phyloP scores from a whole-genome alignment of 169 alveolate genomes.

The Sarcocystis neurona region DNA sequence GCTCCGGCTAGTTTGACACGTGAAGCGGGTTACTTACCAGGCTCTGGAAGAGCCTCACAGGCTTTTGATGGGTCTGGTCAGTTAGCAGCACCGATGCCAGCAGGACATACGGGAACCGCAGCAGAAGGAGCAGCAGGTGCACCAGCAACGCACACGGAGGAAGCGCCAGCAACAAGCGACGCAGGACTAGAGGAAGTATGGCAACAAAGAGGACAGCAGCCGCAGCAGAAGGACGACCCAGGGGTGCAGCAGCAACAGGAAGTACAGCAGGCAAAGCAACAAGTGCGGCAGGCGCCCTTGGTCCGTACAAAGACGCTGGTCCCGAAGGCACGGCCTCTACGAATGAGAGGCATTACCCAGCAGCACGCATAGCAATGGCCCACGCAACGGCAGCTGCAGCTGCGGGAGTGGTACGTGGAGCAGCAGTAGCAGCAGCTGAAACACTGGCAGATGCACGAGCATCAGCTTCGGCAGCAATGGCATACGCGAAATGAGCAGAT shows the following conservation, averaged over 20 bases:
- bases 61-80: background rate
- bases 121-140: background rate
- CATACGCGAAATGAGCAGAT: background rate
- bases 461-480: background rate
- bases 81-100: background rate
- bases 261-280: background rate
- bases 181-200: background rate
- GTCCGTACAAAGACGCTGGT: slow-evolving; percentile 2
- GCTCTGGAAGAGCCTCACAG: background rate
- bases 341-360: background rate
- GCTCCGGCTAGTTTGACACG: background rate
- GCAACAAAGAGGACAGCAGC: background rate
- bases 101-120: background rate
- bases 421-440: background rate
- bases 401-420: background rate
- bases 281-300: background rate
- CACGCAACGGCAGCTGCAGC: background rate
- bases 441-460: background rate
- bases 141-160: background rate
- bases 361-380: background rate
- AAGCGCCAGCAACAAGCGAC: background rate
- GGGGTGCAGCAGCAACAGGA: background rate
- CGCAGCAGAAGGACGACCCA: background rate
- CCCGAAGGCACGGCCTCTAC: slow-evolving; percentile 16
- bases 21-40: background rate